Conservation (phyloP, 1,284 basidiomycete genomes). For the Pyrrhoderma lamaoense region DNA sequence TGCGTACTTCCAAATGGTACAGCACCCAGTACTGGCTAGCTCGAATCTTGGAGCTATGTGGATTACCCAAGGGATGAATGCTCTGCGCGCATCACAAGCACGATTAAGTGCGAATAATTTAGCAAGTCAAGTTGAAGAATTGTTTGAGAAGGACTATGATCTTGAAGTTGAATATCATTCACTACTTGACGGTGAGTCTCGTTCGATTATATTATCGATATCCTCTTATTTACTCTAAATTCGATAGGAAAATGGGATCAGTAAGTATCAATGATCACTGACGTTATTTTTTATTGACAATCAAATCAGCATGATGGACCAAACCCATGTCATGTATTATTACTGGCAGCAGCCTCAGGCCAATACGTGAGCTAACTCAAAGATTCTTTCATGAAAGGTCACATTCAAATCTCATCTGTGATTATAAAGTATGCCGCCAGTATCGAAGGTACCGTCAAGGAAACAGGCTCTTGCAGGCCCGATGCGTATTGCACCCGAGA, state of each 20-base stretch:
- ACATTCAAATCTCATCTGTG: conserved; percentile 3
- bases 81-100: conserved; percentile 57
- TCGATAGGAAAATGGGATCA: conserved; percentile 51
- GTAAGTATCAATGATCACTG: conserved; percentile 26
- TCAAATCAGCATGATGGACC: conserved; percentile 55
- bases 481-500: conserved; percentile 57
- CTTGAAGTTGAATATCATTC: conserved; percentile 52
- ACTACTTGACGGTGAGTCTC: conserved; percentile 42
- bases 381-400: too few species aligned
- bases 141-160: conserved; percentile 54
- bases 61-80: conserved; percentile 52
- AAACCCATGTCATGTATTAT: conserved; percentile 55
- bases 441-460: conserved; percentile 47
- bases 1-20: conserved; percentile 62
- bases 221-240: background rate
- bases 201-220: background rate
- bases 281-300: background rate
- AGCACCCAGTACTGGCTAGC: conserved; percentile 54
- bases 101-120: conserved; percentile 51
- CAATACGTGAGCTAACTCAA: conserved; percentile 38
- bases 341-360: conserved; percentile 68
- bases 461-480: conserved; percentile 52
- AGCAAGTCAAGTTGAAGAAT: conserved; percentile 45
- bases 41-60: conserved; percentile 50
- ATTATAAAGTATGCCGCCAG: conserved; percentile 45